Evolutionary conservation across 805 yeast species (phyloP).

Genomic region (Naumovozyma dairenensis): DNA sequence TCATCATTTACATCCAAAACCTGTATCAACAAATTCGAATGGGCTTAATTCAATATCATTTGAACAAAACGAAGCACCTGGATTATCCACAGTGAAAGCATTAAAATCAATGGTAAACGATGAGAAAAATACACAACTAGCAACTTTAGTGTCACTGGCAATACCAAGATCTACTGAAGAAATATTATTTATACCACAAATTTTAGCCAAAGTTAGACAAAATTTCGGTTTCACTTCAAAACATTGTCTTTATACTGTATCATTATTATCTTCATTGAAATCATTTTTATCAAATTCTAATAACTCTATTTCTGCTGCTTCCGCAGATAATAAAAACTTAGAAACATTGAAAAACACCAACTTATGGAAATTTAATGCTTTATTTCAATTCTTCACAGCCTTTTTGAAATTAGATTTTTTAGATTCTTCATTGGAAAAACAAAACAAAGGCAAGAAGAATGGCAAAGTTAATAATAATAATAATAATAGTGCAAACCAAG

Average conservation of each 20-base stretch:
- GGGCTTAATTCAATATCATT: slow-evolving; percentile 36
- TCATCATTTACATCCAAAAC: slow-evolving; percentile 16
- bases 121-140: slow-evolving; percentile 38
- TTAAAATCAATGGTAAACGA: slow-evolving; percentile 48
- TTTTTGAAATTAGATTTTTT: slow-evolving; percentile 18
- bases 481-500: no score
- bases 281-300: slow-evolving; percentile 42
- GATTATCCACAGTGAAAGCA: slow-evolving; percentile 59
- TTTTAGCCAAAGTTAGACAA: slow-evolving; percentile 59
- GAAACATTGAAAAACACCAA: slow-evolving; percentile 13
- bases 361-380: slow-evolving; percentile 24
- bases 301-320: no score
- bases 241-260: slow-evolving; percentile 62
- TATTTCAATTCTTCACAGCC: slow-evolving; percentile 14
- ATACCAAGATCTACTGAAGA: slow-evolving; percentile 74
- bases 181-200: slow-evolving; percentile 62
- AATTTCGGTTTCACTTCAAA: slow-evolving; percentile 63
- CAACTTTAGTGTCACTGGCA: slow-evolving; percentile 57
- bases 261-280: slow-evolving; percentile 60
- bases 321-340: slow-evolving; percentile 7
- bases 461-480: no score
- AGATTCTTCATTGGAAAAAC: background rate
- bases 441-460: slow-evolving; percentile 1
- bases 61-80: slow-evolving; percentile 66
- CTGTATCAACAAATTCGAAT: slow-evolving; percentile 21